phyloP scores from a whole-genome alignment of 1,139 yeast species.

The Scheffersomyces segobiensis region DNA sequence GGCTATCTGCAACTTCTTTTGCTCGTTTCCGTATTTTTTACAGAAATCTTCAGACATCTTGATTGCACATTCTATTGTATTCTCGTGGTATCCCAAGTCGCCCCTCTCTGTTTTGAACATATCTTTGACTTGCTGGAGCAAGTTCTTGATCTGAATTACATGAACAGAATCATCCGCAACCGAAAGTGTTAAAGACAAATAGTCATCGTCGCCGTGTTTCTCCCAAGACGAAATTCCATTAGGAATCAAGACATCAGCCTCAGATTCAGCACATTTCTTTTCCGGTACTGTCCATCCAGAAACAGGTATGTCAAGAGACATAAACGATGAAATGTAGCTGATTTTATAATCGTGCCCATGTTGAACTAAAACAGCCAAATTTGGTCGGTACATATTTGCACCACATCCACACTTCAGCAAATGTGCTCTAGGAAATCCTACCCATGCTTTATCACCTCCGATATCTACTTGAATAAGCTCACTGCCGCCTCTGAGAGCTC shows the following conservation, averaged over 20 bases:
- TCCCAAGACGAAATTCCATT: constrained; percentile 36
- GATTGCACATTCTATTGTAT: neutral
- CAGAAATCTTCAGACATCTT: constrained; percentile 1
- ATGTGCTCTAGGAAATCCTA: constrained; percentile 42
- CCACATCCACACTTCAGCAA: constrained; percentile 39
- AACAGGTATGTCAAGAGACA: constrained; percentile 32
- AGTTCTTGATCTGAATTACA: constrained; percentile 11
- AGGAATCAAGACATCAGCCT: constrained; percentile 36
- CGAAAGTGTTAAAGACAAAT: constrained; percentile 12
- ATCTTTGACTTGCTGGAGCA: constrained; percentile 5
- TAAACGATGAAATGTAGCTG: constrained; percentile 31
- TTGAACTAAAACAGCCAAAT: constrained; percentile 27
- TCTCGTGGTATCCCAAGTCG: neutral
- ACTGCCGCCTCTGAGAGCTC: constrained; percentile 42
- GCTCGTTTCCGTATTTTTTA: constrained; percentile 8
- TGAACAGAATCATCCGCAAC: constrained; percentile 13
- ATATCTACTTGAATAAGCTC: constrained; percentile 28
- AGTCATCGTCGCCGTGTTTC: constrained; percentile 4
- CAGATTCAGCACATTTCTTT: constrained; percentile 24
- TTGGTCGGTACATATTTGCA: constrained; percentile 35
- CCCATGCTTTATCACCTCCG: constrained; percentile 26
- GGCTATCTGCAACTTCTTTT: constrained; percentile 4
- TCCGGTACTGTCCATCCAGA: constrained; percentile 29
- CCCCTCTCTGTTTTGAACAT: constrained; percentile 4
- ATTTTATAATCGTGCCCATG: constrained; percentile 22